These are phyloP conservation scores for Colletotrichum sp. DNA, from an alignment of 2,329 filamentous ascomycete species.

Conservation along the genomic window DNA sequence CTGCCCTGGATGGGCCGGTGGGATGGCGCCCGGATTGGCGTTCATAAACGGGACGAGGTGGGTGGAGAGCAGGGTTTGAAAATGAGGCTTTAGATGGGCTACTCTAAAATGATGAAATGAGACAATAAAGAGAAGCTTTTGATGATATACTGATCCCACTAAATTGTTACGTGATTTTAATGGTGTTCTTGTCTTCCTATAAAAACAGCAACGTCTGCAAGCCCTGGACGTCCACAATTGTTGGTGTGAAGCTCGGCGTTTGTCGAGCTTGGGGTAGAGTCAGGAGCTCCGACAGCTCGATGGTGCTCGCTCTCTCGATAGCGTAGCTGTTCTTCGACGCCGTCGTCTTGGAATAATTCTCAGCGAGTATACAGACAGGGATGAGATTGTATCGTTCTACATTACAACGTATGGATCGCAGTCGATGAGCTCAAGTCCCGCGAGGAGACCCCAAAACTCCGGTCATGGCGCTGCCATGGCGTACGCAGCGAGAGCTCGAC, in stretches of 20 bases:
- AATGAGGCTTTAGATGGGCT: background rate
- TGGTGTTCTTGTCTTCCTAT: background rate
- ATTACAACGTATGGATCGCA: background rate
- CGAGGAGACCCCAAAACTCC: too few species aligned
- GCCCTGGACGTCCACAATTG: background rate
- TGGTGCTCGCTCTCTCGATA: too few species aligned
- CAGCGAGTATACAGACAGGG: background rate
- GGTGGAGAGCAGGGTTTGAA: background rate
- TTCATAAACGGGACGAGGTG: background rate
- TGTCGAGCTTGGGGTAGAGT: background rate
- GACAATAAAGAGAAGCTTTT: background rate
- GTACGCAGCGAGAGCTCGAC: too few species aligned
- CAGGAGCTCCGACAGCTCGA: background rate
- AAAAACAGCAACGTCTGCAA: background rate
- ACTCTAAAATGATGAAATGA: slow-evolving; percentile 6
- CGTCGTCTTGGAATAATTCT: background rate
- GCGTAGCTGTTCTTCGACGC: background rate
- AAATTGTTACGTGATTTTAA: background rate
- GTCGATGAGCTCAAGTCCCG: background rate
- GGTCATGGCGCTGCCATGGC: too few species aligned
- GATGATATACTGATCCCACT: background rate
- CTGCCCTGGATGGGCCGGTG: background rate
- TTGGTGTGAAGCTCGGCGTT: background rate
- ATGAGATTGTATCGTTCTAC: background rate
- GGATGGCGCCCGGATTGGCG: background rate